These are phyloP conservation scores for Bipolaris oryzae DNA, from an alignment of 2,329 filamentous ascomycete genomes.

Conservation along the genomic window DNA sequence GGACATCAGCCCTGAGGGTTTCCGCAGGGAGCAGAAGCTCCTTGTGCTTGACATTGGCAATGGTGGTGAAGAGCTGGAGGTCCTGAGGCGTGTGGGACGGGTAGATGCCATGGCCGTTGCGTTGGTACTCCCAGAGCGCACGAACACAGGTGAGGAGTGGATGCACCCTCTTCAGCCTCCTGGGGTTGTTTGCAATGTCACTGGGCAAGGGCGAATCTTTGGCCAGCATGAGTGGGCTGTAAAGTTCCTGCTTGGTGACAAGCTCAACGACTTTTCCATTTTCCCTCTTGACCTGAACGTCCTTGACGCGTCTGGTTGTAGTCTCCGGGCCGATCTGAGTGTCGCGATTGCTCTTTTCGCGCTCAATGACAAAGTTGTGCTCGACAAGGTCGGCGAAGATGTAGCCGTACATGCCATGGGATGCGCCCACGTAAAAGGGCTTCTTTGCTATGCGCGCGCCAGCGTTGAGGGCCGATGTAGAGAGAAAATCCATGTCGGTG, in stretches of 20 bases:
- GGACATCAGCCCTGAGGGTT: slow-evolving; percentile 62
- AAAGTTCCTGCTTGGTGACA: slow-evolving; percentile 89
- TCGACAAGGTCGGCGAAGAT: slow-evolving; percentile 91
- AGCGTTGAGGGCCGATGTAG: slow-evolving; percentile 81
- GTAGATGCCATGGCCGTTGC: slow-evolving; percentile 48
- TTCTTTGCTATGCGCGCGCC: slow-evolving; percentile 77
- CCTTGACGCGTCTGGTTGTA: slow-evolving; percentile 75
- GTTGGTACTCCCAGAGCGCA: slow-evolving; percentile 87
- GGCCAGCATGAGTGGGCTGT: slow-evolving; percentile 85
- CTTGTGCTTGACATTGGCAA: slow-evolving; percentile 79
- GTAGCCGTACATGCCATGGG: slow-evolving; percentile 91
- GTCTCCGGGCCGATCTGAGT: slow-evolving; percentile 69
- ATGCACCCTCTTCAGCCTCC: slow-evolving; percentile 76
- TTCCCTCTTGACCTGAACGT: slow-evolving; percentile 68
- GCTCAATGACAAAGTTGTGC: slow-evolving; percentile 88
- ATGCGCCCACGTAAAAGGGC: slow-evolving; percentile 86
- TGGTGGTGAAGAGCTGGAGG: slow-evolving; percentile 74
- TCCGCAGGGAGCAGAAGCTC: slow-evolving; percentile 59
- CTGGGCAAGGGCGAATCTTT: slow-evolving; percentile 74
- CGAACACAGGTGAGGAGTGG: slow-evolving; percentile 84
- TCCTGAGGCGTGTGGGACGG: slow-evolving; percentile 60
- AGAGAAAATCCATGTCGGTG: slow-evolving; percentile 79
- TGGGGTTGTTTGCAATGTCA: slow-evolving; percentile 71
- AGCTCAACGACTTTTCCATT: slow-evolving; percentile 74
- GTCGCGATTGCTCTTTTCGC: slow-evolving; percentile 75